These are phyloP conservation scores for Boletus edulis DNA, from an alignment of 768 basidiomycete genomes.

Conservation along the genomic window DNA sequence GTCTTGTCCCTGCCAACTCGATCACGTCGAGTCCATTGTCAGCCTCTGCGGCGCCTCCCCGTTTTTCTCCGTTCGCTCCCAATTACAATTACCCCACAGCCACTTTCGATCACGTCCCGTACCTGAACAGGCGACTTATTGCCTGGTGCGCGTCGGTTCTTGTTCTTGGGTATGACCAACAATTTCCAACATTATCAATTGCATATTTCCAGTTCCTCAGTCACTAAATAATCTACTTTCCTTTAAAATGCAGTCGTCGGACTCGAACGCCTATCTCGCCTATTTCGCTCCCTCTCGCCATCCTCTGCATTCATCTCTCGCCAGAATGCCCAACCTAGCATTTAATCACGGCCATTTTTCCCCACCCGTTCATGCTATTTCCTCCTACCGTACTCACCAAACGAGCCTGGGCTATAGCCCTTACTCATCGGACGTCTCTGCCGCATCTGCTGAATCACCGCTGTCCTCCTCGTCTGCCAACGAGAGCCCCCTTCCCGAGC, in stretches of 20 bases:
- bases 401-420: slow-evolving; percentile 31
- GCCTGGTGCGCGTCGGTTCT: slow-evolving; percentile 31
- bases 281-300: slow-evolving; percentile 21
- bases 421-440: slow-evolving; percentile 37
- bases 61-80: slow-evolving; percentile 16
- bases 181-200: slow-evolving; percentile 36
- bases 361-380: slow-evolving; percentile 10
- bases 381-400: slow-evolving; percentile 21
- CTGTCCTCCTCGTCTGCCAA: slow-evolving; percentile 40
- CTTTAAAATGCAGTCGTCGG: slow-evolving; percentile 29
- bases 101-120: slow-evolving; percentile 32
- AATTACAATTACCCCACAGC: slow-evolving; percentile 34
- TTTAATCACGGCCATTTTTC: slow-evolving; percentile 22
- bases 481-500: slow-evolving; percentile 40
- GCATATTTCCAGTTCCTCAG: slow-evolving; percentile 27
- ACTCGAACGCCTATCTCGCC: slow-evolving; percentile 20
- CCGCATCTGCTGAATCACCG: slow-evolving; percentile 36
- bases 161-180: slow-evolving; percentile 33
- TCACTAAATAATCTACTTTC: slow-evolving; percentile 18
- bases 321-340: slow-evolving; percentile 21
- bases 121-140: slow-evolving; percentile 29
- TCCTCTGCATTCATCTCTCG: no score
- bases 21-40: slow-evolving; percentile 7
- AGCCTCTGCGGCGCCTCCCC: slow-evolving; percentile 16
- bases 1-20: neutral